phyloP scores from a whole-genome alignment of 176 grass and related monocot genomes.

The Cenchrus fungigraminus region DNA sequence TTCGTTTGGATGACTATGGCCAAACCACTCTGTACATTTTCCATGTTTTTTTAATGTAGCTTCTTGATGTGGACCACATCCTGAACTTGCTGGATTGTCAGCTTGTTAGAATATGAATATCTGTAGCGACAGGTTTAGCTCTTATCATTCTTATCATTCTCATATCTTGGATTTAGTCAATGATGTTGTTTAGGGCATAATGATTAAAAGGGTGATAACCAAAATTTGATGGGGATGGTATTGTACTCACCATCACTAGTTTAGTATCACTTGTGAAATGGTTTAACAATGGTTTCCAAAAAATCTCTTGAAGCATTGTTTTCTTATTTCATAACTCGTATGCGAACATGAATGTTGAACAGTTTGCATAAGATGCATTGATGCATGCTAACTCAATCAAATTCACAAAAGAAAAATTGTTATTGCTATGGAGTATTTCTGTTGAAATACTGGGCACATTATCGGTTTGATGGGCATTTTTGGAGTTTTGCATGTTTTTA shows the following conservation, averaged over 20 bases:
- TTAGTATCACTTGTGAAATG: not conserved
- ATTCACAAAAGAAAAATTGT: not conserved
- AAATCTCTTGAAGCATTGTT: not conserved
- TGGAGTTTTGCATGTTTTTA: not conserved
- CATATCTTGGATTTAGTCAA: not conserved
- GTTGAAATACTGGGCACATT: slow-evolving; percentile 9
- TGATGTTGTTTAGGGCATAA: not conserved
- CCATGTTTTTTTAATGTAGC: not conserved
- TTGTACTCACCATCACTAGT: slow-evolving; percentile 16
- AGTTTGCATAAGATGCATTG: not conserved
- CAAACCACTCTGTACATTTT: not conserved
- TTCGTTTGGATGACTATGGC: not conserved
- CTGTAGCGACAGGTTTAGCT: not conserved
- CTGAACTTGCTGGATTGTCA: not conserved
- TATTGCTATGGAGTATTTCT: slow-evolving; percentile 4
- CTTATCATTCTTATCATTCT: not conserved
- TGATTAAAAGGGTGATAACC: not conserved
- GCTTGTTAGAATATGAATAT: not conserved
- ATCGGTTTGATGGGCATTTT: slow-evolving; percentile 22
- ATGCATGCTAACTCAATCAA: not conserved
- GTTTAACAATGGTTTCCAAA: not conserved
- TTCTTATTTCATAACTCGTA: slow-evolving; percentile 10
- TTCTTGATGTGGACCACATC: slow-evolving; percentile 9
- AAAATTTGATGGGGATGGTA: not conserved
- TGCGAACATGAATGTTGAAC: not conserved